Evolutionary conservation across 225 moss, liverwort and hornwort species (phyloP), one percentile per base, ranked within the genome.

Genomic region (Physcomitrium patens): DNA sequence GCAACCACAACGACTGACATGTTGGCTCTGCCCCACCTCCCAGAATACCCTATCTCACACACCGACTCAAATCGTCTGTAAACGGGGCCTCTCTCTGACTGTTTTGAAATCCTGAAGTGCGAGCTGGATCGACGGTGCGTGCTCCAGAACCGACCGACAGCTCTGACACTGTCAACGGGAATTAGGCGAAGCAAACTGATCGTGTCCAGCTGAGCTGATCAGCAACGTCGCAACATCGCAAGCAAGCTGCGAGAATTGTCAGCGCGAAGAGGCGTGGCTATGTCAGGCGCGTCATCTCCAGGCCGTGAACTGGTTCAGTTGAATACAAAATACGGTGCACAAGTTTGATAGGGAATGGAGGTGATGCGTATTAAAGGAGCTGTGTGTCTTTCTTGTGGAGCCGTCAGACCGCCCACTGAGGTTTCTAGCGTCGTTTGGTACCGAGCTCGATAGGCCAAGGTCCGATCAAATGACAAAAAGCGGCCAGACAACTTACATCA

Each of bases 221-320:
- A 56, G 16, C 3, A 3, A 19, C 19, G 55, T 58, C 53, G 77
- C 50, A 76, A 37, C 31, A 37, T 24, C 31, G 2, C 5, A 37
- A 37, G 31, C 72, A 24, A 9, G 63, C 66, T 8, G 12, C 13
- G 61, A 41, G 58, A 41, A 70, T n/a, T 66, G 70, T 56, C 70
- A 74, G 77, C 49, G 70, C 61, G 74, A 80, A 79, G 77, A 58
- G 83, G 67, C 63, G 69, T 67, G 77, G 86, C 83, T 80, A 75
- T 86, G 86, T 86, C 86, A 86, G 86, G 64, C 67, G 45, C 59
- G 82, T 86, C 80, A 83, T 83, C 83, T 80, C 76, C 74, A 68
- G 63, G 82, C 80, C 77, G 82, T 86, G 77, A 80, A 60, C 69
- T 44, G 74, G 60, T 74, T 84, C 56, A 75, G 71, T 80, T 53